Base-by-base conservation (phyloP, 768 basidiomycete species). In the Xanthoconium stramineum region DNA sequence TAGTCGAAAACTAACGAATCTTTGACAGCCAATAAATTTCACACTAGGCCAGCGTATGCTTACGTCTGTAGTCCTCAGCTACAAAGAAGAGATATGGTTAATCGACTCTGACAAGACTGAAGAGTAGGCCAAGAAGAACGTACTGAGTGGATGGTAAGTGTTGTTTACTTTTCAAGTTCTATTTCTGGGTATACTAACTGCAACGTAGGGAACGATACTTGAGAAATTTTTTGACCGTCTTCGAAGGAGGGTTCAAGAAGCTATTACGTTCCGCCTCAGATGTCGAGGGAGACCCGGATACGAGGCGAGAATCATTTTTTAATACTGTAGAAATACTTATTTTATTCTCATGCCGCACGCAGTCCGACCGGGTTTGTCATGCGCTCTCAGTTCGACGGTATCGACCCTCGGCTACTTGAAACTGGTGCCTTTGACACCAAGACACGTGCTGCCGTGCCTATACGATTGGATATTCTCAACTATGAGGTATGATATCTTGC, bases 381-480 rank as follows among this genome's bases (percentile, higher is more conserved):
- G 88, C 89, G 96, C 14, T 96, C 95, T 0, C 96, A 99, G 69
- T 80, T 99, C 6, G 96, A 99, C 66, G 93, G 94, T 61, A 74
- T 84, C 1, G 91, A 98, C 65, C 62, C 72, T 13, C 80, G 89
- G 42, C 74, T 98, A 32, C 95, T 95, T 5, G 94, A 94, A 1
- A 87, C 86, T 0, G 94, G 93, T 30, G 85, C 95, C 1, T 99
- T 99, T 63, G 96, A 99, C 68, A 85, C 98, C 73, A 99, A 99
- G 72, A 98, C 96, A 0, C 83, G 96, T 46, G 94, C 94, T 0
- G 88, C 86, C 33, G 71, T 92, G 28, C 83, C 91, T 0, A 85
- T 98, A 45, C 85, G 96, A 2, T 75, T 90, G 67, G 96, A 98
- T 68, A 73, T 89, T 12, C 75, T 93, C 52, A 98, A 98, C 69